phyloP scores from a whole-genome alignment of 2,329 filamentous ascomycete species.

The Cladosporium sphaerospermum region DNA sequence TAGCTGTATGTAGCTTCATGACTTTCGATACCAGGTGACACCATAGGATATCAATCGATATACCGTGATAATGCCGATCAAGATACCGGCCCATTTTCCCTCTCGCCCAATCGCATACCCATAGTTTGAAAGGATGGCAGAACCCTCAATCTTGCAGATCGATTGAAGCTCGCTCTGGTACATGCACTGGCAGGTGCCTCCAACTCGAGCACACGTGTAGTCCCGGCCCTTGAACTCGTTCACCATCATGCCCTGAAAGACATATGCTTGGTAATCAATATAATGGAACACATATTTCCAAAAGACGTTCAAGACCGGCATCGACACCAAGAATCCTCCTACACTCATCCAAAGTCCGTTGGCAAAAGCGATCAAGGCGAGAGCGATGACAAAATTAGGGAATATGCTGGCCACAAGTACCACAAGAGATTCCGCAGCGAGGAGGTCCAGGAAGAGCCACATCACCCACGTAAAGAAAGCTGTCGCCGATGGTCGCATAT shows the following conservation, averaged over 20 bases:
- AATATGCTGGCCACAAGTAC: slow-evolving; percentile 68
- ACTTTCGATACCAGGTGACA: slow-evolving; percentile 30
- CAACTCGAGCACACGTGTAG: slow-evolving; percentile 57
- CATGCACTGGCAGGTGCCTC: slow-evolving; percentile 58
- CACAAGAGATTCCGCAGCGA: slow-evolving; percentile 76
- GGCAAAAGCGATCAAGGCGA: slow-evolving; percentile 75
- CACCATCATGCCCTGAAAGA: too few species aligned
- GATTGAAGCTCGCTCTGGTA: slow-evolving; percentile 50
- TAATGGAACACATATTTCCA: too few species aligned
- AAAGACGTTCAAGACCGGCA: too few species aligned
- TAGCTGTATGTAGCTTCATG: too few species aligned
- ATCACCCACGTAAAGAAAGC: slow-evolving; percentile 74
- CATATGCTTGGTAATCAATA: too few species aligned
- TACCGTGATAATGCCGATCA: slow-evolving; percentile 67
- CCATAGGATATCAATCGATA: slow-evolving; percentile 64
- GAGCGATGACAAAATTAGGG: slow-evolving; percentile 71
- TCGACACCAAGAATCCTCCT: too few species aligned
- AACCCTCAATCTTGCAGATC: slow-evolving; percentile 65
- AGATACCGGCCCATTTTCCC: slow-evolving; percentile 68
- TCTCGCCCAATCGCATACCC: slow-evolving; percentile 59
- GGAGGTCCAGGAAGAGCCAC: slow-evolving; percentile 78
- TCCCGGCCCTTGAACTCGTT: slow-evolving; percentile 67
- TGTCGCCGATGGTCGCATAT: slow-evolving; percentile 59
- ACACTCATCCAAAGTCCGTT: too few species aligned
- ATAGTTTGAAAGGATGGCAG: slow-evolving; percentile 63